Conservation (phyloP, 208 protist genomes). For the Trypanosoma mega region DNA sequence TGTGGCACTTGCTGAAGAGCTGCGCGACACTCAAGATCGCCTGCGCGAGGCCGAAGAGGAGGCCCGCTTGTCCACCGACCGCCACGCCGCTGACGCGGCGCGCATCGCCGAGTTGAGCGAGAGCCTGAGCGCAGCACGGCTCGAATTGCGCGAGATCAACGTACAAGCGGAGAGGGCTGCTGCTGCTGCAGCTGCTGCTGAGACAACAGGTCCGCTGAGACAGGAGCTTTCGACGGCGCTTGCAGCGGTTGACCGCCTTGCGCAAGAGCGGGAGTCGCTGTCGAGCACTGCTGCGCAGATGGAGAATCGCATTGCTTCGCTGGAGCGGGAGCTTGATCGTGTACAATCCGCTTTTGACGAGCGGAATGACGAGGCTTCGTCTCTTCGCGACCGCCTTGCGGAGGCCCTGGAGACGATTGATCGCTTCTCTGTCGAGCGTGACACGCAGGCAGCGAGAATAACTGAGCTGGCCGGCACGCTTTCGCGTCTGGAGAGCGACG, state of each 20-base stretch:
- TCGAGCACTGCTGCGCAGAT: conserved; percentile 14
- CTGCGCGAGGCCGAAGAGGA: conserved; percentile 24
- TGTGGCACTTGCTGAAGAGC: conserved; percentile 12
- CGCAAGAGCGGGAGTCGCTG: conserved; percentile 22
- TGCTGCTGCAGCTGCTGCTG: conserved; percentile 1
- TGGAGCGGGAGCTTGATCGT: conserved; percentile 21
- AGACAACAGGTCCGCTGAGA: conserved; percentile 6
- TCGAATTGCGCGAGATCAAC: background rate
- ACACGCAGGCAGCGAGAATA: conserved; percentile 7
- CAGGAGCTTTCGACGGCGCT: conserved; percentile 20
- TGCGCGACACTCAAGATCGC: conserved; percentile 17
- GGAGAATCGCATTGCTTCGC: conserved; percentile 21
- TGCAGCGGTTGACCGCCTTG: conserved; percentile 25
- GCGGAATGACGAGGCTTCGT: conserved; percentile 6
- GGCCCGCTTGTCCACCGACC: background rate
- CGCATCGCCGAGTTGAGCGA: conserved; percentile 17
- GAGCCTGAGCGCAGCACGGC: conserved; percentile 16
- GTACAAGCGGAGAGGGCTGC: conserved; percentile 10
- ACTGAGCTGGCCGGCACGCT: conserved; percentile 7
- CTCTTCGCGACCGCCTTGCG: conserved; percentile 20
- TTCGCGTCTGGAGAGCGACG: conserved; percentile 6
- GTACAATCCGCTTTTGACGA: background rate
- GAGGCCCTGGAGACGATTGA: conserved; percentile 19
- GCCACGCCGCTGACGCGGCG: conserved; percentile 2
- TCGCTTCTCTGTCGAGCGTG: conserved; percentile 10